These are phyloP conservation scores for Aspergillus brunneoviolaceus DNA, from an alignment of 2,329 filamentous ascomycete species.

Conservation along the genomic window DNA sequence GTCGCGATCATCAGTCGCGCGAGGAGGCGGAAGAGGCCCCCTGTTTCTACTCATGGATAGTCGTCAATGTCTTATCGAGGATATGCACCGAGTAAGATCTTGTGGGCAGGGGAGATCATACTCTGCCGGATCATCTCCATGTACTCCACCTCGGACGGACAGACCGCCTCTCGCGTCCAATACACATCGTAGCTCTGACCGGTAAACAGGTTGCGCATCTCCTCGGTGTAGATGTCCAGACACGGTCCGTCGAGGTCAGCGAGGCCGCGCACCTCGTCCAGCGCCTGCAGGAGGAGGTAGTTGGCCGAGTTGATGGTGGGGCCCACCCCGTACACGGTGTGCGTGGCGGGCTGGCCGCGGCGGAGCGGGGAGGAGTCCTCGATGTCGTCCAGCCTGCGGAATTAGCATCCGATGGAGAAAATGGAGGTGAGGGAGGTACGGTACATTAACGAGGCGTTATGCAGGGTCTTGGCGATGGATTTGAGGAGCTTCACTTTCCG, in stretches of 20 bases:
- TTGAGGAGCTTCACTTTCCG: constrained; percentile 34
- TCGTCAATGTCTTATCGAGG: background rate
- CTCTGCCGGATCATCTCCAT: constrained; percentile 43
- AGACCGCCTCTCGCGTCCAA: constrained; percentile 38
- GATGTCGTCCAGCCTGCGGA: constrained; percentile 44
- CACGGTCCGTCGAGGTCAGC: constrained; percentile 25
- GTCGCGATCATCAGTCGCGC: constrained; percentile 39
- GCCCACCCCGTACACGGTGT: constrained; percentile 44
- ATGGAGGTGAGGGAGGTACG: background rate
- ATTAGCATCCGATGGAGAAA: background rate
- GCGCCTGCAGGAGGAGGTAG: constrained; percentile 42
- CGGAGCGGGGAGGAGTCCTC: constrained; percentile 45
- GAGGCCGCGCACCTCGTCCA: constrained; percentile 34
- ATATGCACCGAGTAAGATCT: background rate
- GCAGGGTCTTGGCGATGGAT: constrained; percentile 37
- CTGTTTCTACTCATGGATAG: constrained; percentile 28
- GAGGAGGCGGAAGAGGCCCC: constrained; percentile 41
- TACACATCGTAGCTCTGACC: constrained; percentile 45
- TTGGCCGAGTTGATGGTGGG: constrained; percentile 51
- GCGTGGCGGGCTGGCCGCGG: constrained; percentile 44
- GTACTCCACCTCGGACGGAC: constrained; percentile 42
- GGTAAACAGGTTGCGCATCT: constrained; percentile 39
- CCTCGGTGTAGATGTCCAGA: constrained; percentile 37
- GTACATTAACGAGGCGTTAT: constrained; percentile 42
- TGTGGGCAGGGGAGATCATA: background rate